Percentiles rank a stretch among this genome's conserved stretches.
Conservation (phyloP, 148 eudicot genomes). For the Camellia japonica region DNA sequence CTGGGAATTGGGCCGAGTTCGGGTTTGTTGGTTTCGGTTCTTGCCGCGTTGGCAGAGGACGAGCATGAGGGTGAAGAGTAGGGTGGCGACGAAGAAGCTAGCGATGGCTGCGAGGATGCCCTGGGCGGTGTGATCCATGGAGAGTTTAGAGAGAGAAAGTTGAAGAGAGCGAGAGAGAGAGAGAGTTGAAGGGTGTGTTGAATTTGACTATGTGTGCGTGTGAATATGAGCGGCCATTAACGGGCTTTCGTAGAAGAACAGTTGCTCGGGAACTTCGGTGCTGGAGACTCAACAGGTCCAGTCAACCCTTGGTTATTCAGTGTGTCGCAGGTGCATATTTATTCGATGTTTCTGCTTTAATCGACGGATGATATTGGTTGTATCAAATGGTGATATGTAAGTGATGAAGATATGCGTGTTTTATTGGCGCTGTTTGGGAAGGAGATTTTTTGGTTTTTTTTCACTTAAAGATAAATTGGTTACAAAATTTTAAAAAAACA, state of each 20-base stretch:
- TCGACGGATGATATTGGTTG: no score
- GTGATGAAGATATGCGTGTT: no score
- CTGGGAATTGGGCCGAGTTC: not conserved
- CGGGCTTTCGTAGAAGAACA: not conserved
- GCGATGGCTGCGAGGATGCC: constrained; percentile 28
- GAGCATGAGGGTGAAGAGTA: constrained; percentile 23
- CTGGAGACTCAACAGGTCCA: no score
- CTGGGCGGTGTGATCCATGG: constrained; percentile 29
- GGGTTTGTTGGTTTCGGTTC: not conserved
- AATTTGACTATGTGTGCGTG: not conserved
- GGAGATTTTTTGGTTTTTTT: no score
- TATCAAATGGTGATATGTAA: no score
- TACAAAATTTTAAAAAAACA: no score
- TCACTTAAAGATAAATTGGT: no score
- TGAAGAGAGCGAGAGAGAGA: not conserved
- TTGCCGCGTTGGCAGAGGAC: constrained; percentile 22
- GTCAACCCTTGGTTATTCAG: no score
- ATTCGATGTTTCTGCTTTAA: no score
- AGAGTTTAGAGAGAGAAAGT: not conserved
- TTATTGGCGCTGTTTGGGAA: no score
- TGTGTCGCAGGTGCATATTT: no score
- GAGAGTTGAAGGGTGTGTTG: not conserved
- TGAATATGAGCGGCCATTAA: not conserved
- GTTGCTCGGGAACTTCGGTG: no score
- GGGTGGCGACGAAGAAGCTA: constrained; percentile 27